Conservation (phyloP, 1,284 basidiomycete species). For the Athelia psychrophila region DNA sequence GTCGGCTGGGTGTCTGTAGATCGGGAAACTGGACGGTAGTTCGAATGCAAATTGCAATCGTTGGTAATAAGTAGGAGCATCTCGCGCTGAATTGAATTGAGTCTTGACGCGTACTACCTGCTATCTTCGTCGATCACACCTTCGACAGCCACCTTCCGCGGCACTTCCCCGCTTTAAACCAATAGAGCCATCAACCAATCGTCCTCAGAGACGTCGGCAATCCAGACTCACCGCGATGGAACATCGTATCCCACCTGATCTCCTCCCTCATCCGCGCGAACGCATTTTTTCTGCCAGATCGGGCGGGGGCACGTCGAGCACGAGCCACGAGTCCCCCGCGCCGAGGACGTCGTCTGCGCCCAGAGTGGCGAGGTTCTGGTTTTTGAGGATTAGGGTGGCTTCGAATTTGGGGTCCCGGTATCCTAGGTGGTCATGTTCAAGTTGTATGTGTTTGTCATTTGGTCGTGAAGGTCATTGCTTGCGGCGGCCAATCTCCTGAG, state of each 20-base stretch:
- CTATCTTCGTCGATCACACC: slow-evolving; percentile 59
- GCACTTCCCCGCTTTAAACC: slow-evolving; percentile 66
- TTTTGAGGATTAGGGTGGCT: too few relatives aligned
- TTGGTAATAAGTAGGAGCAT: too few relatives aligned
- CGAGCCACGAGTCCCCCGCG: slow-evolving; percentile 61
- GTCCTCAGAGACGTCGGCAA: too few relatives aligned
- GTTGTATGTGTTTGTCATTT: too few relatives aligned
- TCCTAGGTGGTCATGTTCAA: too few relatives aligned
- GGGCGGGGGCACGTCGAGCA: slow-evolving; percentile 49
- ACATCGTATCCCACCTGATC: slow-evolving; percentile 69
- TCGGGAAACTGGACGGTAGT: slow-evolving; percentile 55
- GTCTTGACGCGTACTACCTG: slow-evolving; percentile 37
- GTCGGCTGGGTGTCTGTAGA: slow-evolving; percentile 78
- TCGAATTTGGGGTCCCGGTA: too few relatives aligned
- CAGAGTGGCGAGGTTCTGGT: slow-evolving; percentile 12
- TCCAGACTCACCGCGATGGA: slow-evolving; percentile 59
- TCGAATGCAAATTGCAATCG: too few relatives aligned
- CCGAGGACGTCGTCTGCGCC: slow-evolving; percentile 45
- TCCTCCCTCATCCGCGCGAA: slow-evolving; percentile 59
- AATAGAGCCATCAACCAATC: too few relatives aligned
- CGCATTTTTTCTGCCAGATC: slow-evolving; percentile 48
- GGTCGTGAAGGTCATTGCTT: too few relatives aligned
- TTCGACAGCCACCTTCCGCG: slow-evolving; percentile 69
- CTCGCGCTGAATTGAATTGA: too few relatives aligned
- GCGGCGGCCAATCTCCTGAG: too few relatives aligned